Conservation (phyloP, 1,139 yeast species). For the Hyphopichia pseudoburtonii region DNA sequence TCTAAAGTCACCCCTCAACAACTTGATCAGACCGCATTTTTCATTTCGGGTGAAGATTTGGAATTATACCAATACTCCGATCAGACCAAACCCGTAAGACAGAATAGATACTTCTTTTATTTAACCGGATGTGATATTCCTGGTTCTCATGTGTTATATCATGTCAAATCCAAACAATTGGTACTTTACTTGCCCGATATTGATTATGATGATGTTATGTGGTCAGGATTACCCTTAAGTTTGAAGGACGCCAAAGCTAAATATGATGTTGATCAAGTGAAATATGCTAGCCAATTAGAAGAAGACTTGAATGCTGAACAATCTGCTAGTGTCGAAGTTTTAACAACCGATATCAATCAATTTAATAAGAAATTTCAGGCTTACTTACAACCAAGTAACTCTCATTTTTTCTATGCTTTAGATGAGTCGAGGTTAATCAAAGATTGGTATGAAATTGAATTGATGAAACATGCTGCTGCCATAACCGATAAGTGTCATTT, state of each 20-base stretch:
- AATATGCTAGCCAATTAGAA: constrained; percentile 52
- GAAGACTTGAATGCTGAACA: constrained; percentile 24
- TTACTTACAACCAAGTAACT: constrained; percentile 40
- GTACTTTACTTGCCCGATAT: constrained; percentile 78
- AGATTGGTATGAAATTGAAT: constrained; percentile 74
- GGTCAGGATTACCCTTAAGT: constrained; percentile 87
- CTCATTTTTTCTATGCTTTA: constrained; percentile 65
- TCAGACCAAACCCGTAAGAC: constrained; percentile 76
- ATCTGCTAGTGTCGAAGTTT: constrained; percentile 21
- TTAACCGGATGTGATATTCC: constrained; percentile 83
- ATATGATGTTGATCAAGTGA: constrained; percentile 81
- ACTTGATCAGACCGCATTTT: constrained; percentile 33
- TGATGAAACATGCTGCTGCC: constrained; percentile 76
- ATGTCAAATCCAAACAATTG: constrained; percentile 52
- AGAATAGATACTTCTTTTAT: constrained; percentile 86
- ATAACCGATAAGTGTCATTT: constrained; percentile 86
- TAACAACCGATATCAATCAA: constrained; percentile 46
- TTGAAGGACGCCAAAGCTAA: constrained; percentile 61
- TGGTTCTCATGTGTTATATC: constrained; percentile 68
- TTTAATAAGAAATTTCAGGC: constrained; percentile 31
- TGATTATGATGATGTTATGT: constrained; percentile 88
- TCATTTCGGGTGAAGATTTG: constrained; percentile 66
- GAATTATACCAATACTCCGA: constrained; percentile 77
- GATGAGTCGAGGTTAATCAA: constrained; percentile 86
- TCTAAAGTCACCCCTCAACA: constrained; percentile 13